Percentiles rank a stretch among this genome's conserved stretches.
These are phyloP conservation scores for Cercophora sp. DNA, from an alignment of 495 filamentous ascomycete genomes.

Conservation along the genomic window DNA sequence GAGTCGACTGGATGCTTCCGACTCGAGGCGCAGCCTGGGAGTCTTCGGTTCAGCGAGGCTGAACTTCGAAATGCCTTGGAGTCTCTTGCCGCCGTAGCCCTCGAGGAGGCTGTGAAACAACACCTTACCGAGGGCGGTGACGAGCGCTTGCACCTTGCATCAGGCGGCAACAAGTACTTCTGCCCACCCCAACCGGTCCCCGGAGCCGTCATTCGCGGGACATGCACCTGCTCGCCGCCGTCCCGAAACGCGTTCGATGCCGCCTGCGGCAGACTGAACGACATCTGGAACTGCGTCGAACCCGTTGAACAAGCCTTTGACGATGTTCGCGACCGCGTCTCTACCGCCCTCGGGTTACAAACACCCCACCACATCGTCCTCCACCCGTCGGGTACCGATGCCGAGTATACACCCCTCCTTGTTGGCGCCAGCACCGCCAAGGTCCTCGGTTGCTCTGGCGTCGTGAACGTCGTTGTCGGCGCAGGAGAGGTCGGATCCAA, in stretches of 20 bases:
- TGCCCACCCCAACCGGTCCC: constrained; percentile 2
- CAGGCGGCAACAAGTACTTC: neutral
- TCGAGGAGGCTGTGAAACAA: neutral
- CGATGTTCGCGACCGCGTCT: neutral
- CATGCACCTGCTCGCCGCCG: constrained; percentile 2
- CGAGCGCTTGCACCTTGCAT: neutral
- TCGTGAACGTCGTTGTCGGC: constrained; percentile 4
- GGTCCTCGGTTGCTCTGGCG: neutral
- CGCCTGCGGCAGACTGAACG: neutral
- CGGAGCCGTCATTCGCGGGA: constrained; percentile 2
- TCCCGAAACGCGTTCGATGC: neutral
- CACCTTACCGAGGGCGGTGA: constrained; percentile 5
- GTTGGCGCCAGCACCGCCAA: neutral
- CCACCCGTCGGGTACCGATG: constrained; percentile 1
- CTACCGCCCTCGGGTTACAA: neutral
- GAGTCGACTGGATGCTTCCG: neutral
- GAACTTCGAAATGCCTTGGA: neutral
- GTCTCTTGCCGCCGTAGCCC: neutral
- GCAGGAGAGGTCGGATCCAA: constrained; percentile 5
- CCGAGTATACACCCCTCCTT: constrained; percentile 1
- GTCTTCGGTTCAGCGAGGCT: neutral
- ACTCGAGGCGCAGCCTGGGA: neutral
- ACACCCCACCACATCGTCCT: constrained; percentile 3
- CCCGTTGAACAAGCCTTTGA: neutral
- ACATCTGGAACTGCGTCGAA: constrained; percentile 6